Base-by-base conservation (phyloP, 495 filamentous ascomycete genomes). In the Xylaria venustula region DNA sequence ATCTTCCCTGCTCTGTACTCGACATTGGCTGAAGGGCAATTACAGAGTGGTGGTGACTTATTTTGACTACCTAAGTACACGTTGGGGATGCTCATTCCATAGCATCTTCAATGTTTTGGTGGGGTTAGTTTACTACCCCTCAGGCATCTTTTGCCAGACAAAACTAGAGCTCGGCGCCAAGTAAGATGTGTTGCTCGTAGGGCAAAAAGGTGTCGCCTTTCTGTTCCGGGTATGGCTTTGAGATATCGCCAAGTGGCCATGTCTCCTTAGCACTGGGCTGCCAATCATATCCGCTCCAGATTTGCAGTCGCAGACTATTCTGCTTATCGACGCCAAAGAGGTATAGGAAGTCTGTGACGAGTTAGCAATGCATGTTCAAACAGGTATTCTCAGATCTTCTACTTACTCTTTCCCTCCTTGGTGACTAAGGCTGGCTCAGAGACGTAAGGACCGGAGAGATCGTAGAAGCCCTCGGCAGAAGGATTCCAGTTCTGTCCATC, bases 171-270 rank as follows among this genome's bases (percentile, higher is more conserved):
- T 59, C 55, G 15, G 22, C 9, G 34, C 15, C 45, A 19, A 58
- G 17, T 36, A 57, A 11, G 11, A 37, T 7, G 1, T 37, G 17
- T 15, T 37, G 14, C 1, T 15, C 40, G 12, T 54, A 1, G 9
- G 37, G 30, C 20, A 2, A 15, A 1, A 32, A 45, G 26, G 14
- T 20, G 12, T 40, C 25, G 12, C 20, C 0, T 7, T 50, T 23
- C 2, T 34, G 12, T 3, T 44, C 47, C 36, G 46, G 7, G 19
- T 59, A 59, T 9, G 56, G 56, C 3, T 44, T 25, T 19, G 56
- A 59, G 22, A 59, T n/a, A 51, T 59, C 25, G 11, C 56, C 56
- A 22, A 59, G 46, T 7, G 56, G 56, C 56, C 56, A 59, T 3
- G 56, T 42, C 36, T 23, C 56, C 3, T 51, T 3, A 0, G 25